Evolutionary conservation across 176 grass and related monocot species (phyloP), one percentile per base, ranked within the genome.

Genomic region (Musa troglodytarum): DNA sequence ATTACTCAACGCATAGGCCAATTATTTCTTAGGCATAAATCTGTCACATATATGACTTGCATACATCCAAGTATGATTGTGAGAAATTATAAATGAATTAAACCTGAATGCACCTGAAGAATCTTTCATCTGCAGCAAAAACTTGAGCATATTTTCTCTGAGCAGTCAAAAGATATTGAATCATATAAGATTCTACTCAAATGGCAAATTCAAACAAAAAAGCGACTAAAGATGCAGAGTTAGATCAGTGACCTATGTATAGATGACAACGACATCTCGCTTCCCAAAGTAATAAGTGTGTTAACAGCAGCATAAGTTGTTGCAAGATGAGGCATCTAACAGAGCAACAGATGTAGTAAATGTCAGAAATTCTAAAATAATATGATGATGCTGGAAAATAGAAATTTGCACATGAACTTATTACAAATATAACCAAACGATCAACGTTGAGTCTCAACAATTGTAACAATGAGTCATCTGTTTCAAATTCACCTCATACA

Each of bases 261-360:
- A 25, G 94, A 98, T 84, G 84, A 93, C 15, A 98, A 69, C 25
- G 94, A 90, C 34, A 13, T 88, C 80, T 93, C 84, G 69, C 82
- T 93, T 66, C 94, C 94, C 77, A 98, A 86, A 76, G 84, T 84
- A 63, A 93, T 54, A 77, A 98, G 88, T 54, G 90, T 82, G 76
- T 98, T 98, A 73, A 98, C 88, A 24, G 94, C 94, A 84, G 90
- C 90, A 84, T 98, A 98, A 77, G 94, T 87, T 50, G 94, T 98
- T 89, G 94, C 94, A 64, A 98, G 84, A 91, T 98, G 94, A 82
- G 94, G 88, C 81, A 93, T 28, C 94, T 98, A 75, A 20, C 9
- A 23, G 67, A 73, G 53, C 14, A 63, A 80, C 11, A 51, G 15
- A n/a, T 34, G 54, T 51, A 77, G 57, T 81, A 34, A 79, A 79